These are phyloP conservation scores for Phytophthora citrophthora DNA, from an alignment of 352 stramenopile genomes.

Conservation along the genomic window DNA sequence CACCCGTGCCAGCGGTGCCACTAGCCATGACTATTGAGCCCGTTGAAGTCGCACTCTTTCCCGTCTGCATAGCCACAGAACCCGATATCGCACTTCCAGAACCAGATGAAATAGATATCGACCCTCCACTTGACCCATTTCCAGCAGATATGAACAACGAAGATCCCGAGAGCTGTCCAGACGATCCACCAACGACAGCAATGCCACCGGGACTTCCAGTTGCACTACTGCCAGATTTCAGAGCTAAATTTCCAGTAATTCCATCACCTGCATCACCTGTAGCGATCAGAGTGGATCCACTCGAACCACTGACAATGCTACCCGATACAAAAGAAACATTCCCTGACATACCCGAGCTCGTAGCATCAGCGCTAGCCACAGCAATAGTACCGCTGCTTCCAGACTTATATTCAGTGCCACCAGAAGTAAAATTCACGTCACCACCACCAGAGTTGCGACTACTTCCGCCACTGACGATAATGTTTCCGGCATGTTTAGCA, in stretches of 20 bases:
- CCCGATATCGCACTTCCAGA: conserved; percentile 19
- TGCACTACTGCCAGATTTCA: conserved; percentile 24
- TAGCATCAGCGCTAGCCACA: conserved; percentile 18
- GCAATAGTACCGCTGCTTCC: conserved; percentile 19
- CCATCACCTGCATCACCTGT: conserved; percentile 31
- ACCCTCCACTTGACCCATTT: conserved; percentile 25
- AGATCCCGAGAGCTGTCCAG: conserved; percentile 12
- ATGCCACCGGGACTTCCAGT: conserved; percentile 19
- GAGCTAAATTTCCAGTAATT: conserved; percentile 16
- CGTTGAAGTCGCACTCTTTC: conserved; percentile 17
- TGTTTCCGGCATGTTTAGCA: conserved; percentile 21
- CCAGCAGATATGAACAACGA: conserved; percentile 19
- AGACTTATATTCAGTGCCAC: conserved; percentile 15
- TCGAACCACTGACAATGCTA: conserved; percentile 11
- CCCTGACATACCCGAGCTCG: conserved; percentile 15
- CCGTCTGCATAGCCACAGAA: conserved; percentile 20
- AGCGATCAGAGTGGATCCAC: conserved; percentile 14
- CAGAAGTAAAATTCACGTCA: conserved; percentile 20
- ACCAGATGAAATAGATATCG: conserved; percentile 23
- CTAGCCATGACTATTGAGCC: conserved; percentile 22
- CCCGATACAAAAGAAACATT: conserved; percentile 22
- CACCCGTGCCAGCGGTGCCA: conserved; percentile 20
- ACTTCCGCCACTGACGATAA: conserved; percentile 22
- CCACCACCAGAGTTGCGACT: conserved; percentile 20
- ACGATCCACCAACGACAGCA: conserved; percentile 17